phyloP scores from a whole-genome alignment of 441 rosid genomes.

The Jatropha multifida region DNA sequence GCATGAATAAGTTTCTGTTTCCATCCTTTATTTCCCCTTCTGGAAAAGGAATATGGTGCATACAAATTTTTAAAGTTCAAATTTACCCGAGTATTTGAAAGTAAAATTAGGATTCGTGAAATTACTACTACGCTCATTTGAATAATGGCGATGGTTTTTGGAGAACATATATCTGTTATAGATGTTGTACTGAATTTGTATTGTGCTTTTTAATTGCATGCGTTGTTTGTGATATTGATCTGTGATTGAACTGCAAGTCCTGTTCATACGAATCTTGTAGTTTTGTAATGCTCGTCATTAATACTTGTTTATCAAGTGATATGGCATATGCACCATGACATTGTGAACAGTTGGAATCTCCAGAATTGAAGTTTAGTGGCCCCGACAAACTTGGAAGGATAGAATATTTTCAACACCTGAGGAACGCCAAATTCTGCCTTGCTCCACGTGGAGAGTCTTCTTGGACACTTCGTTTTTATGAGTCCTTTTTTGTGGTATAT shows the following conservation, averaged over 20 bases:
- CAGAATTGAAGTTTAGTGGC: conserved; percentile 88
- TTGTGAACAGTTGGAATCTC: conserved; percentile 85
- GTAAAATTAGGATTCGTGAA: neutral
- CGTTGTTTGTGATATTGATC: neutral
- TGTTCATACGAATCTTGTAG: neutral
- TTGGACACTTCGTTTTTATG: conserved; percentile 96
- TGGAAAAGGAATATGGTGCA: neutral
- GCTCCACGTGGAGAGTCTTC: conserved; percentile 98
- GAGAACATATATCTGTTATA: neutral
- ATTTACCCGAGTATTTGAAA: neutral
- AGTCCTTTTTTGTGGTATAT: conserved; percentile 89
- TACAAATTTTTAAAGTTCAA: neutral
- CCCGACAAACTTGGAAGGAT: conserved; percentile 70
- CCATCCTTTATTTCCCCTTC: neutral
- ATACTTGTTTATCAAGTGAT: neutral
- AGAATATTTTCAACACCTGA: conserved; percentile 87
- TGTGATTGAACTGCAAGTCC: conserved; percentile 1
- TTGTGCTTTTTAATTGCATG: neutral
- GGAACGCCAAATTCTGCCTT: conserved; percentile 90
- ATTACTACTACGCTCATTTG: neutral
- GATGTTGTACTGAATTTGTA: neutral
- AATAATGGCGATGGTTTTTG: neutral
- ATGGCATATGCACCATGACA: conserved; percentile 28
- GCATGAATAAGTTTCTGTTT: neutral
- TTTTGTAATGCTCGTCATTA: neutral